Base-by-base conservation (phyloP, 2,329 filamentous ascomycete species). In the Eutypella sp. region DNA sequence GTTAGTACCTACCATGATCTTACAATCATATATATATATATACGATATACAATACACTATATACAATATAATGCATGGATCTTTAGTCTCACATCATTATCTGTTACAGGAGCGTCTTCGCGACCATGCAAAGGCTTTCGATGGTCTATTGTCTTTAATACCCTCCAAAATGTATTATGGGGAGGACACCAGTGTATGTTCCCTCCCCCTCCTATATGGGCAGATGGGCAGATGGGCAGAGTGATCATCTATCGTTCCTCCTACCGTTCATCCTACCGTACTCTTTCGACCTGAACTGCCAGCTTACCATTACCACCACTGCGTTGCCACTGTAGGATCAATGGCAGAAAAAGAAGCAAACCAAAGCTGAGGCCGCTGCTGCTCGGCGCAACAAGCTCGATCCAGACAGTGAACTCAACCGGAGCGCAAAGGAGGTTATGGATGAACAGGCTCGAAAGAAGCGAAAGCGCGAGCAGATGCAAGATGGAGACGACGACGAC, bases 301-400 rank as follows among this genome's bases (percentile, higher is more conserved):
- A 42, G 42, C 57, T 59, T 44, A 56, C 50, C 36, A 16, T 19
- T 25, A 7, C 10, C 42, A 56, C 50, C 36, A 16, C 18, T 25
- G 8, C 10, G 18, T 22, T 33, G 18, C 39, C 44, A 42, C 55
- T 37, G 51, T 61, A 95, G 89, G 87, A 93, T 59, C 89, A 96
- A 84, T 95, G 90, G 89, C 83, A 84, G 66, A 85, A 85, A 63
- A 95, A 93, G 71, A 97, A 97, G 74, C 91, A 97, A 71, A 92
- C 89, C 42, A 96, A 95, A 65, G 87, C 89, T 66, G 80, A 96
- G 67, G 88, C 88, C 48, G 81, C 82, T 51, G 84, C 86, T 55
- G 87, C 89, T 46, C 90, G 90, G 70, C 80, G 85, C 62, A 89
- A 87, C 49, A 97, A 96, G 71, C 78, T 97, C 34, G 89, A 97